Percentiles rank a stretch among this genome's conserved stretches.
phyloP scores from a whole-genome alignment of 164 flowering plant species.

The Stephania yunnanensis region DNA sequence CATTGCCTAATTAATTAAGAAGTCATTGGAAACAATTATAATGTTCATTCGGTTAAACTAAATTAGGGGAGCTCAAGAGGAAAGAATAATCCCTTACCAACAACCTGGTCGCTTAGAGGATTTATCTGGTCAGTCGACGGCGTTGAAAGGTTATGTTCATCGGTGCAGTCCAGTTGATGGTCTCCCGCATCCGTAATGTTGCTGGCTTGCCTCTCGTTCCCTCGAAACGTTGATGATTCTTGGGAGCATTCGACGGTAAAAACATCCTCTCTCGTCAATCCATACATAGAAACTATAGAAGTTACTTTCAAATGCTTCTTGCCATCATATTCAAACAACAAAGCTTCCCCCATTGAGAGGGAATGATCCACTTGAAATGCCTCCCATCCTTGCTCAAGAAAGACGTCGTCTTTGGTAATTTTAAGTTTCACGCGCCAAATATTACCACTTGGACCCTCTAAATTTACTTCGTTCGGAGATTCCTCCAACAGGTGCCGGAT shows the following conservation, averaged over 20 bases:
- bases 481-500: background rate
- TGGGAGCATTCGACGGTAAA: background rate
- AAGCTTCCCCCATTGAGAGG: background rate
- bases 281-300: too few relatives aligned
- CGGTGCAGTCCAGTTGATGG: background rate
- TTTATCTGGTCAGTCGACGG: background rate
- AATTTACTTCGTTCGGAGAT: background rate
- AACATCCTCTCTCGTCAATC: background rate
- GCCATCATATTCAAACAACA: too few relatives aligned
- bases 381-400: constrained; percentile 6
- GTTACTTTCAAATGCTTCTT: too few relatives aligned
- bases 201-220: background rate
- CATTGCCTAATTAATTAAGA: background rate
- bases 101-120: background rate
- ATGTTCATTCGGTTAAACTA: background rate
- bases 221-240: background rate
- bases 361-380: constrained; percentile 14
- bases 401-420: background rate
- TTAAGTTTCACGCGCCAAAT: background rate
- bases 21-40: background rate
- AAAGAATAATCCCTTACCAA: background rate
- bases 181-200: background rate
- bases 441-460: constrained; percentile 10
- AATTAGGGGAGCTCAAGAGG: background rate
- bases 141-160: background rate